Evolutionary conservation across 2,329 filamentous ascomycete species (phyloP).

Genomic region (Pseudovirgaria hyperparasitica): DNA sequence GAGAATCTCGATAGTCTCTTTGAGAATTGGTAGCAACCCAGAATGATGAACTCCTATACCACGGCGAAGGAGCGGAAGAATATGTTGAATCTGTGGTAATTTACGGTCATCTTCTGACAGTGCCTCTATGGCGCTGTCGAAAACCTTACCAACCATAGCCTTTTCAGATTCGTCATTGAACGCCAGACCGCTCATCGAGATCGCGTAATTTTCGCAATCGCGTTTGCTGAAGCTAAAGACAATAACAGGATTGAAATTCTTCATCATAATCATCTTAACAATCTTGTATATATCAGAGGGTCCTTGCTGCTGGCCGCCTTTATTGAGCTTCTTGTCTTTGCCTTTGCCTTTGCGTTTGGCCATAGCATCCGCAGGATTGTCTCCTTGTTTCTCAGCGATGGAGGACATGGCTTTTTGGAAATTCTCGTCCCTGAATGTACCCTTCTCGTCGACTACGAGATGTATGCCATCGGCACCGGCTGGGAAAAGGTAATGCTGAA

Average conservation of each 20-base stretch:
- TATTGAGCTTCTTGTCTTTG: slow-evolving; percentile 84
- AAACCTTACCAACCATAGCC: slow-evolving; percentile 86
- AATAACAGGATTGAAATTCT: slow-evolving; percentile 94
- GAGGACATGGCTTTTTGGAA: slow-evolving; percentile 92
- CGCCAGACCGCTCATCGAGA: slow-evolving; percentile 72
- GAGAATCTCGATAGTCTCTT: slow-evolving; percentile 96
- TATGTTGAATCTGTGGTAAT: slow-evolving; percentile 79
- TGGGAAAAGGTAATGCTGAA: slow-evolving; percentile 98
- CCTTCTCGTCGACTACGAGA: slow-evolving; percentile 92
- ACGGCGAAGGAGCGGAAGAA: slow-evolving; percentile 75
- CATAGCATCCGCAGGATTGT: slow-evolving; percentile 65
- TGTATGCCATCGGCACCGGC: slow-evolving; percentile 86
- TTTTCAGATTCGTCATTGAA: slow-evolving; percentile 98
- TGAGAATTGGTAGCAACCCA: slow-evolving; percentile 84
- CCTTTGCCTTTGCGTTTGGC: slow-evolving; percentile 77
- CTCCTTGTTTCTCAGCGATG: slow-evolving; percentile 77
- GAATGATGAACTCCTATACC: slow-evolving; percentile 98
- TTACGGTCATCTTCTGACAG: slow-evolving; percentile 83
- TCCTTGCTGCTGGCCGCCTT: slow-evolving; percentile 54
- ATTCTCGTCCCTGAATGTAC: slow-evolving; percentile 89
- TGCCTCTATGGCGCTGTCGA: slow-evolving; percentile 83
- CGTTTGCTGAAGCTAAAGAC: slow-evolving; percentile 99
- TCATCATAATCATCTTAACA: slow-evolving; percentile 96
- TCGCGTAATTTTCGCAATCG: slow-evolving; percentile 81
- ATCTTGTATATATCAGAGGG: slow-evolving; percentile 90